Conservation (phyloP, 345 rosid species). For the Melaleuca alternifolia region DNA sequence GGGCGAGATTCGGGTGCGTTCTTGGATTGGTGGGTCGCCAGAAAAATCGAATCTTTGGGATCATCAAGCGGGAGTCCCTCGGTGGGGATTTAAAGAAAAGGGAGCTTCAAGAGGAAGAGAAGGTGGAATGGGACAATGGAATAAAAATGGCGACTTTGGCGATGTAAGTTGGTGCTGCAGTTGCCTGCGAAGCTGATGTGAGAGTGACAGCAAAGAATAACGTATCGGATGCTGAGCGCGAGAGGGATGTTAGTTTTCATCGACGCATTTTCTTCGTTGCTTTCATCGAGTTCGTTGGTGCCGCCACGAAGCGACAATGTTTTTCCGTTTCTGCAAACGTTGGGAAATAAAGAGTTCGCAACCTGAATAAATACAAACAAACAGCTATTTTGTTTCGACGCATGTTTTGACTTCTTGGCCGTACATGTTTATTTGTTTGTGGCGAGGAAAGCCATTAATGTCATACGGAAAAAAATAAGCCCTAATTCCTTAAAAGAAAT, state of each 20-base stretch:
- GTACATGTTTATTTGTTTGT: not conserved
- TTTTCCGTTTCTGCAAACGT: not conserved
- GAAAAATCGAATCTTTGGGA: not conserved
- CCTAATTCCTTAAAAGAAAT: not conserved
- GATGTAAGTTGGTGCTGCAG: not conserved
- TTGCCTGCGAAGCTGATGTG: not conserved
- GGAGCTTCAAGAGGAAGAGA: slow-evolving; percentile 12
- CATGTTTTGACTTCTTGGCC: not conserved
- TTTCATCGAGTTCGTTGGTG: not conserved
- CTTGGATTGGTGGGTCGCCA: not conserved
- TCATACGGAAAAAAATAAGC: not conserved
- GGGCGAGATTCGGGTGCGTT: not conserved
- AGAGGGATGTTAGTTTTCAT: not conserved
- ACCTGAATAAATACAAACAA: not conserved
- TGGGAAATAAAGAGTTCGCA: not conserved
- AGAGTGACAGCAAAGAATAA: not conserved
- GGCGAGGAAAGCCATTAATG: not conserved
- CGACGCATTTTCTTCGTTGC: not conserved
- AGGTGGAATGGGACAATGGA: slow-evolving; percentile 3
- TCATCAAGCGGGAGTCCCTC: not conserved
- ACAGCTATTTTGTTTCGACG: not conserved
- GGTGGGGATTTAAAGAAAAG: not conserved
- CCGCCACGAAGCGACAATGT: not conserved
- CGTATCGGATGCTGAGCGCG: not conserved
- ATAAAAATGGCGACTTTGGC: not conserved